Evolutionary conservation across 768 basidiomycete genomes (phyloP), one percentile per base, ranked within the genome.

Genomic region (Lactarius trivialis): DNA sequence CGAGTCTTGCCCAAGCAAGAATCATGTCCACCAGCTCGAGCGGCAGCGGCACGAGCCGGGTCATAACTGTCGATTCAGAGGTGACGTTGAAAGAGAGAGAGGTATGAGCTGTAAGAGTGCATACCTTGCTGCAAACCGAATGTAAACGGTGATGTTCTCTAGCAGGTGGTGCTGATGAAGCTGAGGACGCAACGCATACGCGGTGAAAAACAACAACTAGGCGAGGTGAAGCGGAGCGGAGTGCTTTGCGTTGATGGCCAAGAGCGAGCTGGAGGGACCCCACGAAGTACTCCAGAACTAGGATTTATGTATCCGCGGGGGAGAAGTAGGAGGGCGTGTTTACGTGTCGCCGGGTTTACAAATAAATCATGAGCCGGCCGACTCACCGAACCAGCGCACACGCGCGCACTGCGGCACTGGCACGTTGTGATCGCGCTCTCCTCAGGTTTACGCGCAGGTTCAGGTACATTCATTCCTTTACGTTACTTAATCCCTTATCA

Each of bases 21-120:
- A 64, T 56, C 58, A 64, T 64, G 37, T 60, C 63, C 19, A 64
- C 17, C 48, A 64, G 48, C 49, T 64, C 63, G 48, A 43, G 45
- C 11, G 63, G 63, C 7, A 64, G 48, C n/a, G 17, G 19, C 14
- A 19, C n/a, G n/a, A 28, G n/a, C 14, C 45, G 21, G 7, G 7
- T 19, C 63, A 64, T 64, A 30, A 41, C 57, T 64, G 32, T 30
- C 53, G 36, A n/a, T n/a, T n/a, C n/a, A n/a, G n/a, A 36, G 12
- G 11, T 37, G 15, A 26, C n/a, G 34, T 21, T 15, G 41, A 17
- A 41, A 41, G 6, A 6, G 32, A 14, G 41, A 15, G 41, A 14
- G 11, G 24, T 7, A 32, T 12, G 1, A 15, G 28, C 15, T 26
- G 30, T 15, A 21, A 19, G 53, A 34, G 60, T 34, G 54, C 54